Conservation (phyloP, 208 protist species). For the Phytomonas francai region DNA sequence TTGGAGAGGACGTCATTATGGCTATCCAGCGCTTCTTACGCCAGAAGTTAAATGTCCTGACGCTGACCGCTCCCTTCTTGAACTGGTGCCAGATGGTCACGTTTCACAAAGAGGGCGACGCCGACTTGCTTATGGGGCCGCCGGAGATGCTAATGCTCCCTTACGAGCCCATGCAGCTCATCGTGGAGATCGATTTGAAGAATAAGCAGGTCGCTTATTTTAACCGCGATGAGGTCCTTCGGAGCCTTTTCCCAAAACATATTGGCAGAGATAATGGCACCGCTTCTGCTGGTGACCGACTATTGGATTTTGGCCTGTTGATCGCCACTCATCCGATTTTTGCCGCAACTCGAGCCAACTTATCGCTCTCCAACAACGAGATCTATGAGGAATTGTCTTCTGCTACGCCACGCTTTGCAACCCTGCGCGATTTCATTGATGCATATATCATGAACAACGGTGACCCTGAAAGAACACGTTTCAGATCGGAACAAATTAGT, state of each 20-base stretch:
- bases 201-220: conserved; percentile 47
- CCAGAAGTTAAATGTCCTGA: conserved; percentile 48
- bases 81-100: conserved; percentile 86
- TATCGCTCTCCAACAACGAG: conserved; percentile 32
- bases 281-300: conserved; percentile 50
- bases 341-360: conserved; percentile 40
- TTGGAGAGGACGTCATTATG: conserved; percentile 76
- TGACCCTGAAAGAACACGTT: conserved; percentile 11
- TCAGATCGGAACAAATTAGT: conserved; percentile 39
- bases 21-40: conserved; percentile 69
- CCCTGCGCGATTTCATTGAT: conserved; percentile 57
- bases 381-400: conserved; percentile 68
- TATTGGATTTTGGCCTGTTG: conserved; percentile 77
- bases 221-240: conserved; percentile 61
- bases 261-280: conserved; percentile 31
- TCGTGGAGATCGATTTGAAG: conserved; percentile 62
- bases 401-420: conserved; percentile 28
- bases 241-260: conserved; percentile 56
- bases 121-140: conserved; percentile 60
- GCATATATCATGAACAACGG: conserved; percentile 20
- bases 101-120: conserved; percentile 67
- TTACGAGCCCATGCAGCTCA: conserved; percentile 60
- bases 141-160: conserved; percentile 80
- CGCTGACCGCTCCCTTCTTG: conserved; percentile 72
- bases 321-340: conserved; percentile 65